Evolutionary conservation across 768 basidiomycete species (phyloP).

Genomic region (Xerocomus brunneocitrinus): DNA sequence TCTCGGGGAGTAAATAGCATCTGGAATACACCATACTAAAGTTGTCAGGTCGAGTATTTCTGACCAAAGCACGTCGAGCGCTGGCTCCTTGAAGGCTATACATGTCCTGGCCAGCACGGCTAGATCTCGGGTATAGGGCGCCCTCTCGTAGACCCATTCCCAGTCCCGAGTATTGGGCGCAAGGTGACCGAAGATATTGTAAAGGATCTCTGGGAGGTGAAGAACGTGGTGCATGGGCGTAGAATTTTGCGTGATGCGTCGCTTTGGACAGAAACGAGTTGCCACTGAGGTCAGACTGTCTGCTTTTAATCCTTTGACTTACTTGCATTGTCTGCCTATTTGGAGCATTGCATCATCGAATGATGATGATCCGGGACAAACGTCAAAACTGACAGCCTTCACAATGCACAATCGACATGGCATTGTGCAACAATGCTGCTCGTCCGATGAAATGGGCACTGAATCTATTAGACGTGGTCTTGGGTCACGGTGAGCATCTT

Average conservation of each 20-base stretch:
- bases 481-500: too few relatives aligned
- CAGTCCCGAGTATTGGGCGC: background rate
- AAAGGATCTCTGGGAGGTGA: conserved; percentile 1
- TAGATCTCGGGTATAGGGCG: background rate
- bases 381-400: too few relatives aligned
- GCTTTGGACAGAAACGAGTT: background rate
- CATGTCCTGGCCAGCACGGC: conserved; percentile 5
- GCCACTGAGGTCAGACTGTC: background rate
- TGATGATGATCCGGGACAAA: background rate
- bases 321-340: conserved; percentile 1
- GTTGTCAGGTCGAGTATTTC: background rate
- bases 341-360: background rate
- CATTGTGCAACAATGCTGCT: too few relatives aligned
- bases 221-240: background rate
- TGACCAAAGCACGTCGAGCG: conserved; percentile 9
- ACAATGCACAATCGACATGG: too few relatives aligned
- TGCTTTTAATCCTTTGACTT: background rate
- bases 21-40: background rate
- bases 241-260: background rate
- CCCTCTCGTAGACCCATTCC: background rate
- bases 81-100: conserved; percentile 8
- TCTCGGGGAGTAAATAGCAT: background rate
- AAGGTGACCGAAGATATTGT: conserved; percentile 4
- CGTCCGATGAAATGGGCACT: too few relatives aligned
- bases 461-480: too few relatives aligned